These are phyloP conservation scores for Aspergillus tamarii DNA, from an alignment of 2,329 filamentous ascomycete genomes.

Conservation along the genomic window DNA sequence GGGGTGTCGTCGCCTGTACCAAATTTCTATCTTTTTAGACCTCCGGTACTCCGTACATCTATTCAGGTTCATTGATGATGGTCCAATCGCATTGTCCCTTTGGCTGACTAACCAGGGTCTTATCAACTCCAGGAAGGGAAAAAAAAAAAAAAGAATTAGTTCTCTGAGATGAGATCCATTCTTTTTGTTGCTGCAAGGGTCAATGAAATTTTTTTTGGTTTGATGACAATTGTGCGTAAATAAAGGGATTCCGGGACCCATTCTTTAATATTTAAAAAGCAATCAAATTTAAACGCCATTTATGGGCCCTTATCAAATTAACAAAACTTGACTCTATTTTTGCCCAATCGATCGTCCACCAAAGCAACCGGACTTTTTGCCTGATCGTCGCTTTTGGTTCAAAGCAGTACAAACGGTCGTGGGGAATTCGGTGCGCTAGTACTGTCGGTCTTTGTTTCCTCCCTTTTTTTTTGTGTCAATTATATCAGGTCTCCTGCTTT, in stretches of 20 bases:
- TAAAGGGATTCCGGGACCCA: not conserved
- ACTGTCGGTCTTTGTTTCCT: not conserved
- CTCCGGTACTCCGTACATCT: not conserved
- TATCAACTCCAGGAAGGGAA: not conserved
- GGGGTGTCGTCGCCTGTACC: not conserved
- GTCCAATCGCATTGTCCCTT: not conserved
- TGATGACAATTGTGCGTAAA: not conserved
- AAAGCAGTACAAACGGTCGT: not conserved
- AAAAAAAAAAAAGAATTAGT: not conserved
- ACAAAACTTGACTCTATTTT: not conserved
- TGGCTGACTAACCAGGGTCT: not conserved
- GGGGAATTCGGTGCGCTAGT: not conserved
- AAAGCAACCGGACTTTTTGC: not conserved
- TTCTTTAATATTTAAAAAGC: not conserved
- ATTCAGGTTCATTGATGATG: not conserved
- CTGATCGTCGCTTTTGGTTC: slow-evolving; percentile 8
- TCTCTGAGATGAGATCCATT: not conserved
- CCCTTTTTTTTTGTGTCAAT: not conserved
- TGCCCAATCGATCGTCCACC: not conserved
- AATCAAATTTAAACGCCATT: not conserved
- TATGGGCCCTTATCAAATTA: not conserved
- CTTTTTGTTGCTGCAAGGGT: not conserved
- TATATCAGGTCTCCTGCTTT: not conserved
- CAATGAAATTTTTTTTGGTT: not conserved
- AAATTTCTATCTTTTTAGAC: not conserved